Percentiles rank a stretch among this genome's conserved stretches.
Conservation (phyloP, 1,139 yeast species). For the Geotrichum reessii region DNA sequence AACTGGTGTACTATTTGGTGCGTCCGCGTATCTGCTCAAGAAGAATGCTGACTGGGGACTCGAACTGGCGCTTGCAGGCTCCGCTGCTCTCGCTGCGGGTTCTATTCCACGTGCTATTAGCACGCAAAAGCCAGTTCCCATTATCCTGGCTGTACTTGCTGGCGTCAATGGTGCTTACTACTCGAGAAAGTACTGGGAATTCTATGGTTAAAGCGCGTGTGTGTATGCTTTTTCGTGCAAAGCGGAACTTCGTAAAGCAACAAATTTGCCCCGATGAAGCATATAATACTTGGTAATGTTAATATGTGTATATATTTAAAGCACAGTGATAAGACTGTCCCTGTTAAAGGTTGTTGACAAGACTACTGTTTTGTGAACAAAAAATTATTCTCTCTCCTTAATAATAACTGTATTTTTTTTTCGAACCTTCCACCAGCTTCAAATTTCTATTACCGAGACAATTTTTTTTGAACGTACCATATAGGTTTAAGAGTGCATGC, state of each 20-base stretch:
- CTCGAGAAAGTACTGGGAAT: conserved; percentile 63
- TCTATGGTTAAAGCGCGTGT: conserved; percentile 37
- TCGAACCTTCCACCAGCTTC: too few species aligned
- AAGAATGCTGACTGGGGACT: conserved; percentile 75
- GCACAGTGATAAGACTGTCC: too few species aligned
- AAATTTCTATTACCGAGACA: too few species aligned
- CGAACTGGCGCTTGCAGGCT: conserved; percentile 71
- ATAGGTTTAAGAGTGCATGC: too few species aligned
- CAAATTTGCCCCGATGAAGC: background rate
- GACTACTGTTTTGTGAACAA: too few species aligned
- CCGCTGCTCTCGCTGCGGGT: conserved; percentile 58
- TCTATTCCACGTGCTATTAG: conserved; percentile 65
- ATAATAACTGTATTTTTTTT: too few species aligned
- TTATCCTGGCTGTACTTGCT: conserved; percentile 60
- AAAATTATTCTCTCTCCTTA: too few species aligned
- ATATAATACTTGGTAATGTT: background rate
- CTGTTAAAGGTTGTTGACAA: too few species aligned
- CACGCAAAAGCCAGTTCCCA: conserved; percentile 69
- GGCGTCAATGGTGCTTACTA: conserved; percentile 63
- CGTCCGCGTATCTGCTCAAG: conserved; percentile 70
- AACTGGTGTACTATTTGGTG: conserved; percentile 62
- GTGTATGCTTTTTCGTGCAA: background rate
- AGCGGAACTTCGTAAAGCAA: too few species aligned
- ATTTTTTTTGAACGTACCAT: too few species aligned
- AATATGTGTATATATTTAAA: background rate